Percentiles rank a stretch among this genome's conserved stretches.
phyloP scores from a whole-genome alignment of 2,329 filamentous ascomycete species.

The Thyridium curvatum region DNA sequence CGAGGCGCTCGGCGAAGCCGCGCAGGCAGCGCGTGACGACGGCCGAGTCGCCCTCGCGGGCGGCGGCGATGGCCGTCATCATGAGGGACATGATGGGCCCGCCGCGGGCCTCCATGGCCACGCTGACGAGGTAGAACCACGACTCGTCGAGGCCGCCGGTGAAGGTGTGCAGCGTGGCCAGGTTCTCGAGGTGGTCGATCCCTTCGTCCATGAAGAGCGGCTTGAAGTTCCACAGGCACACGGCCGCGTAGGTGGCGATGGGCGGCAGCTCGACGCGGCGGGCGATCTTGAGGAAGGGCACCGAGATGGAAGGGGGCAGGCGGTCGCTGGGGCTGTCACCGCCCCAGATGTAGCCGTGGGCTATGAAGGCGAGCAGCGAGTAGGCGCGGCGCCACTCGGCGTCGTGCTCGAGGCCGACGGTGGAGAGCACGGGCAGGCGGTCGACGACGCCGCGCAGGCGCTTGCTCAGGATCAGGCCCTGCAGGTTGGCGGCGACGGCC shows the following conservation, averaged over 20 bases:
- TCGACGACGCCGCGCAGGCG: conserved; percentile 76
- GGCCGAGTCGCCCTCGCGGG: conserved; percentile 60
- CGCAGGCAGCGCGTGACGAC: conserved; percentile 73
- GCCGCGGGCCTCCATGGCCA: conserved; percentile 90
- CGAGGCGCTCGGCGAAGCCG: conserved; percentile 77
- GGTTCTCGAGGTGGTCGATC: conserved; percentile 78
- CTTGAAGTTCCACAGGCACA: conserved; percentile 96
- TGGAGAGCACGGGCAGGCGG: conserved; percentile 75
- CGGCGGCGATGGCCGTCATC: conserved; percentile 79
- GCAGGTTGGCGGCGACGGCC: conserved; percentile 75
- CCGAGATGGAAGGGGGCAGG: conserved; percentile 74
- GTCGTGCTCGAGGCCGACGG: conserved; percentile 72
- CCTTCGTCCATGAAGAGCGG: conserved; percentile 79
- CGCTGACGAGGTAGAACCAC: conserved; percentile 96
- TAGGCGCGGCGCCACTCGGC: conserved; percentile 94
- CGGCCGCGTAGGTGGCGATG: conserved; percentile 87
- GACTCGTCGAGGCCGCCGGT: conserved; percentile 94
- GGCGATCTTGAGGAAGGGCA: conserved; percentile 75
- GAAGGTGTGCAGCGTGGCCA: conserved; percentile 83
- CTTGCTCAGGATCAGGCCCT: conserved; percentile 78
- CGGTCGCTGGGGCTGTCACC: conserved; percentile 71
- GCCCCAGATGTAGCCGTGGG: conserved; percentile 95
- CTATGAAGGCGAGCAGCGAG: conserved; percentile 81
- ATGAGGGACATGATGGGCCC: conserved; percentile 83
- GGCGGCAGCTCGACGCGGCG: conserved; percentile 77